A percentile compares a stretch with the other conserved stretches of the same genome.
phyloP scores from a whole-genome alignment of 805 yeast genomes.

The Sugiyamaella marilandica region DNA sequence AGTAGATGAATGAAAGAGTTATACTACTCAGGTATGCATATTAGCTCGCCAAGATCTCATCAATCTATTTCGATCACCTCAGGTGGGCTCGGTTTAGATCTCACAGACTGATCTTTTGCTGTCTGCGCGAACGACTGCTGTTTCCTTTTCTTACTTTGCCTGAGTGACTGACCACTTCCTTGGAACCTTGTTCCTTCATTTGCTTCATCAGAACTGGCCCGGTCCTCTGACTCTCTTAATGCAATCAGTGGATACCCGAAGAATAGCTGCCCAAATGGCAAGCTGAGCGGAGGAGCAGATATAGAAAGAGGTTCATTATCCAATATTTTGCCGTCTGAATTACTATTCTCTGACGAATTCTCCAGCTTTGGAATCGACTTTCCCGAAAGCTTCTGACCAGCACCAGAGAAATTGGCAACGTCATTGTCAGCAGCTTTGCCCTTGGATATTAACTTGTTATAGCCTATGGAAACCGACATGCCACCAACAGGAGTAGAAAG shows the following conservation, averaged over 20 bases:
- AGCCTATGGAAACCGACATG: conserved; percentile 72
- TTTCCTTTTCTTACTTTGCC: conserved; percentile 67
- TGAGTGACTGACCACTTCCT: conserved; percentile 73
- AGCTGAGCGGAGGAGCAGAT: conserved; percentile 58
- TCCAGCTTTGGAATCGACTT: conserved; percentile 1
- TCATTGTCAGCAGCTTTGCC: conserved; percentile 5
- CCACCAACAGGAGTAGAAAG: conserved; percentile 22
- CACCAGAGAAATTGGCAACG: conserved; percentile 43
- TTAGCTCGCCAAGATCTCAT: too few species aligned
- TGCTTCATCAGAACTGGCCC: conserved; percentile 30
- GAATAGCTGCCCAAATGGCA: conserved; percentile 84
- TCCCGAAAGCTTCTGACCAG: conserved; percentile 67
- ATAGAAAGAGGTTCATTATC: conserved; percentile 30
- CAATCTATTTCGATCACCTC: conserved; percentile 78
- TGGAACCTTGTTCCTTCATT: conserved; percentile 35
- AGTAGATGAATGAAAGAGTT: too few species aligned
- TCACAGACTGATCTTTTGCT: not conserved
- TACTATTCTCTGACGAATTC: not conserved
- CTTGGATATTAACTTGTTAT: conserved; percentile 53
- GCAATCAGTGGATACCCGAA: conserved; percentile 82
- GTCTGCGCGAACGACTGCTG: not conserved
- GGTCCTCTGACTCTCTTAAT: conserved; percentile 34
- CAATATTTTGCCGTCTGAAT: not conserved
- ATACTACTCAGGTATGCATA: too few species aligned
- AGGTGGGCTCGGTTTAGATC: conserved; percentile 37